phyloP scores from a whole-genome alignment of 129 eudicot genomes.

The Saposhnikovia divaricata region DNA sequence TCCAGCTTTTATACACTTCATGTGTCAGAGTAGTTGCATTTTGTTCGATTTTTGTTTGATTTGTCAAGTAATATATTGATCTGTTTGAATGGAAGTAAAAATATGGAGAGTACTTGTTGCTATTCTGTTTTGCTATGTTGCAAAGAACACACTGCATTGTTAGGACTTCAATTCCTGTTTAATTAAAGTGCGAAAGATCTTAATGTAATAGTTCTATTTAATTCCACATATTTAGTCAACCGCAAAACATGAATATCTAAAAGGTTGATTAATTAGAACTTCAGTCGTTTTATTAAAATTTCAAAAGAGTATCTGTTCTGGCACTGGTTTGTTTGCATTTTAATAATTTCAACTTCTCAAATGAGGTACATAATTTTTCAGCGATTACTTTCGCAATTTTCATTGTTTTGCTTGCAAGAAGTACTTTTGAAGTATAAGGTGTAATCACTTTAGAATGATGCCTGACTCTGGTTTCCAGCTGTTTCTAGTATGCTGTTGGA shows the following conservation, averaged over 20 bases:
- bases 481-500: no score
- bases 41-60: not conserved
- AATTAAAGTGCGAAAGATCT: not conserved
- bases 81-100: not conserved
- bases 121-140: not conserved
- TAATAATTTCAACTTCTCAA: no score
- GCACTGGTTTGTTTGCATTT: no score
- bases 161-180: not conserved
- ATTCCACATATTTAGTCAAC: not conserved
- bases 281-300: no score
- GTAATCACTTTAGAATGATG: no score
- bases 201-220: not conserved
- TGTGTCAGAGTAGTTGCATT: not conserved
- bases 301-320: no score
- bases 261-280: not conserved
- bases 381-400: no score
- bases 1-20: not conserved
- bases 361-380: no score
- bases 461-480: no score
- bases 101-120: not conserved
- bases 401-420: no score
- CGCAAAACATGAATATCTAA: not conserved
- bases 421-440: no score
- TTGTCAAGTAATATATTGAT: not conserved
- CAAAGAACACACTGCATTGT: not conserved